Evolutionary conservation across 495 filamentous ascomycete genomes (phyloP).

Genomic region (Hypomontagnella submonticulosa): DNA sequence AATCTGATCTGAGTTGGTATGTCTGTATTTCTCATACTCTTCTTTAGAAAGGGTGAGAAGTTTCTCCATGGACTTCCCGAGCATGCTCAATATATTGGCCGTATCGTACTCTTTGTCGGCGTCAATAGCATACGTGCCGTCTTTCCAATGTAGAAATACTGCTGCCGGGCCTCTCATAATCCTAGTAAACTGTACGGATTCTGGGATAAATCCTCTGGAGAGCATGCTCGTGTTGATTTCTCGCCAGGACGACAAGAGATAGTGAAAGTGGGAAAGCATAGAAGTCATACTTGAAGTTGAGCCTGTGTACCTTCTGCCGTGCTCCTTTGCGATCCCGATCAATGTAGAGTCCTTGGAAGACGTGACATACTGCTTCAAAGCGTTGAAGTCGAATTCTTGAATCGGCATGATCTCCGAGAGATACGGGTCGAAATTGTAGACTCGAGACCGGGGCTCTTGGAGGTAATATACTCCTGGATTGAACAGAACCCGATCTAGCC

Average conservation of each 20-base stretch:
- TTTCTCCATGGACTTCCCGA: conserved; percentile 97
- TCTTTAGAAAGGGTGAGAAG: conserved; percentile 84
- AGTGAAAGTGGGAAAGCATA: conserved; percentile 90
- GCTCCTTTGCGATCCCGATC: conserved; percentile 67
- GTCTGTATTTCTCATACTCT: conserved; percentile 85
- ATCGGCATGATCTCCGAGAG: conserved; percentile 91
- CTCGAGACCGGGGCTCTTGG: conserved; percentile 85
- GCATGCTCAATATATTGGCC: conserved; percentile 85
- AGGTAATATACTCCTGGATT: conserved; percentile 94
- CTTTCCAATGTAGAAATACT: conserved; percentile 84
- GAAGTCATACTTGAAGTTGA: conserved; percentile 97
- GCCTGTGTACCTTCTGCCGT: conserved; percentile 86
- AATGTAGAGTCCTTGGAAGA: conserved; percentile 84
- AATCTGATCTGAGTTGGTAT: conserved; percentile 69
- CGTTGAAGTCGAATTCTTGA: conserved; percentile 88
- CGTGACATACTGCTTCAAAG: conserved; percentile 84
- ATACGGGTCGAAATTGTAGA: conserved; percentile 97
- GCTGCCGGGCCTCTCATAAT: conserved; percentile 77
- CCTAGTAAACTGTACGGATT: conserved; percentile 72
- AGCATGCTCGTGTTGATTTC: conserved; percentile 70
- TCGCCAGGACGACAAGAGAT: conserved; percentile 86
- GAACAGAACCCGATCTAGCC: conserved; percentile 90
- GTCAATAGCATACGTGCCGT: conserved; percentile 94
- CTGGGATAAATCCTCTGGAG: conserved; percentile 71
- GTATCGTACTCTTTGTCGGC: conserved; percentile 92